These are phyloP conservation scores for Cucumis cinereus DNA, from an alignment of 306 rosid species.

Conservation along the genomic window DNA sequence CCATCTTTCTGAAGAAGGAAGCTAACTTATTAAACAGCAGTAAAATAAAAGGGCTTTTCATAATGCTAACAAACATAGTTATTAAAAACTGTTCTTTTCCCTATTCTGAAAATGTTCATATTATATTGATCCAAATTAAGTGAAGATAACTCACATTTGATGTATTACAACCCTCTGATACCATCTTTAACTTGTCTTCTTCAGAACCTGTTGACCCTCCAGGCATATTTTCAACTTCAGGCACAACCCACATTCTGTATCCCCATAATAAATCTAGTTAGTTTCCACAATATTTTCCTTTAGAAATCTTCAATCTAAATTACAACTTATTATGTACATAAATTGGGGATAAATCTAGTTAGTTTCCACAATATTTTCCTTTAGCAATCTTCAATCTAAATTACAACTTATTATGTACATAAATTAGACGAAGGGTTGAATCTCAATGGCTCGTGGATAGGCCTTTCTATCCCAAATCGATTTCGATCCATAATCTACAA, in stretches of 20 bases:
- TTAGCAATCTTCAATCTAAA: background rate
- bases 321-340: background rate
- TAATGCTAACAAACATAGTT: background rate
- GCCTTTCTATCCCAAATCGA: background rate
- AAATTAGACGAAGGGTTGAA: background rate
- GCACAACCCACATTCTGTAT: slow-evolving; percentile 33
- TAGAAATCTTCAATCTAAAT: background rate
- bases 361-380: background rate
- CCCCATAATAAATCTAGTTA: slow-evolving; percentile 1
- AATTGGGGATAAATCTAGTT: background rate
- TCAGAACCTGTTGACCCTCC: slow-evolving; percentile 23
- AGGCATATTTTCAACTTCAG: slow-evolving; percentile 27
- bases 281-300: background rate
- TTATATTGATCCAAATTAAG: background rate
- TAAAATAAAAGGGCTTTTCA: background rate
- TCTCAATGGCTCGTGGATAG: background rate
- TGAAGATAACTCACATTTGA: slow-evolving; percentile 20
- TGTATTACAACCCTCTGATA: slow-evolving; percentile 28
- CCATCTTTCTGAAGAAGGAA: slow-evolving; percentile 17
- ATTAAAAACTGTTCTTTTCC: background rate
- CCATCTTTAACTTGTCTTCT: slow-evolving; percentile 16
- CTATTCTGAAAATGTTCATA: background rate
- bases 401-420: background rate
- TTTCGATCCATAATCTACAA: background rate
- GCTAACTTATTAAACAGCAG: background rate